phyloP scores from a whole-genome alignment of 2,329 filamentous ascomycete genomes.

The Nothopassalora personata region DNA sequence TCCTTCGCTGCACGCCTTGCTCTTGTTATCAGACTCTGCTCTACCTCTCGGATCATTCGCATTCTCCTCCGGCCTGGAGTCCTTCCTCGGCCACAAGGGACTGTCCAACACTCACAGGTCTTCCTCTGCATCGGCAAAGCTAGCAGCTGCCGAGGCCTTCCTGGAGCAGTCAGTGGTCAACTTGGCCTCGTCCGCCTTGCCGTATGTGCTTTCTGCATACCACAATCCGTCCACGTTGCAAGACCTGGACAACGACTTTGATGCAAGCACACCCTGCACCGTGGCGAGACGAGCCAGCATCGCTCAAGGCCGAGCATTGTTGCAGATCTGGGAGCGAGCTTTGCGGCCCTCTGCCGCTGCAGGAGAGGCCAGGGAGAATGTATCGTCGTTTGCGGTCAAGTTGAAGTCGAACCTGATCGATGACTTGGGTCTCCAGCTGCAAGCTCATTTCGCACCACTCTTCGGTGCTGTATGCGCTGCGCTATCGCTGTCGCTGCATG shows the following conservation, averaged over 20 bases:
- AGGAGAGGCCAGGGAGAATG: conserved; percentile 1
- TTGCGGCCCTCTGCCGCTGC: conserved; percentile 15
- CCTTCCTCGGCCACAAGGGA: conserved; percentile 64
- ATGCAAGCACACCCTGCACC: conserved; percentile 72
- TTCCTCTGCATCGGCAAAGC: conserved; percentile 21
- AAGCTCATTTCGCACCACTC: conserved; percentile 64
- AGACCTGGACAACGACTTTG: conserved; percentile 66
- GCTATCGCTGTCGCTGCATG: conserved; percentile 55
- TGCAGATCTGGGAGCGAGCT: conserved; percentile 64
- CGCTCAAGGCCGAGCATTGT: conserved; percentile 68
- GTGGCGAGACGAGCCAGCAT: conserved; percentile 70
- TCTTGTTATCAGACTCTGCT: conserved; percentile 74
- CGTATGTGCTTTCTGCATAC: conserved; percentile 67
- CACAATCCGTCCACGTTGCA: conserved; percentile 49
- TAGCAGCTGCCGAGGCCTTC: conserved; percentile 56
- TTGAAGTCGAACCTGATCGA: conserved; percentile 20
- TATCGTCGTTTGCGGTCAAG: conserved; percentile 20
- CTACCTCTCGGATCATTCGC: conserved; percentile 82
- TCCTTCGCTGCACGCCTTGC: conserved; percentile 57
- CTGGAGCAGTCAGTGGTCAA: conserved; percentile 65
- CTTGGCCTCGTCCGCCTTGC: conserved; percentile 66
- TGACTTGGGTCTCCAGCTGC: conserved; percentile 19
- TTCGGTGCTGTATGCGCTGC: conserved; percentile 62
- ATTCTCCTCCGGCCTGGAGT: conserved; percentile 77
- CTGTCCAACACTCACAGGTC: conserved; percentile 28